Evolutionary conservation across 1,139 yeast species (phyloP).

Genomic region (Hanseniaspora uvarum): DNA sequence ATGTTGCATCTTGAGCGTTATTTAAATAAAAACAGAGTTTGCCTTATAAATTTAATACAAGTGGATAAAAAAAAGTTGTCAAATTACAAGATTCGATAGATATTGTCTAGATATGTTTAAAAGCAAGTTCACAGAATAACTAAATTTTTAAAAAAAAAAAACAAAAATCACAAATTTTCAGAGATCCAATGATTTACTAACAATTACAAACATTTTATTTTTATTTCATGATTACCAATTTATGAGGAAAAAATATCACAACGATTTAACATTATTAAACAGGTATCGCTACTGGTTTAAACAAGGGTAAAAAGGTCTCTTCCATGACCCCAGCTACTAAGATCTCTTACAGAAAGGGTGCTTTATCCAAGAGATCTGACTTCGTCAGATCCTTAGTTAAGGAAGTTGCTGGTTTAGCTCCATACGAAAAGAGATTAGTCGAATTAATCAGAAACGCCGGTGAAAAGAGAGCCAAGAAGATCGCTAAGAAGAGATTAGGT

Average conservation of each 20-base stretch:
- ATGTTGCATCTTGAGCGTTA: no score
- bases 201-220: slow-evolving; percentile 2
- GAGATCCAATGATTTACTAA: slow-evolving; percentile 13
- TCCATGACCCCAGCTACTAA: slow-evolving; percentile 88
- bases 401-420: slow-evolving; percentile 98
- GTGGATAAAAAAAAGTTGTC: background rate
- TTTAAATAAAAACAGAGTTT: no score
- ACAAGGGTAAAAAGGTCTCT: slow-evolving; percentile 98
- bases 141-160: no score
- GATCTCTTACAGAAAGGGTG: slow-evolving; percentile 95
- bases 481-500: slow-evolving; percentile 99
- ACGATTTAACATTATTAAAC: slow-evolving; percentile 8
- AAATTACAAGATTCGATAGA: background rate
- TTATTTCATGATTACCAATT: background rate
- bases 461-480: slow-evolving; percentile 99
- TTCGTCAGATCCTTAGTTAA: slow-evolving; percentile 92
- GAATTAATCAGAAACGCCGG: slow-evolving; percentile 99
- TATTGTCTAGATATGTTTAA: background rate
- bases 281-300: slow-evolving; percentile 98
- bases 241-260: background rate
- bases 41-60: no score
- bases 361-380: slow-evolving; percentile 86
- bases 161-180: background rate
- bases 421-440: slow-evolving; percentile 99
- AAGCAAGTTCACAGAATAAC: background rate